Evolutionary conservation across 2,329 filamentous ascomycete species (phyloP), one percentile per base, ranked within the genome.

Genomic region (Aureobasidium zeae): DNA sequence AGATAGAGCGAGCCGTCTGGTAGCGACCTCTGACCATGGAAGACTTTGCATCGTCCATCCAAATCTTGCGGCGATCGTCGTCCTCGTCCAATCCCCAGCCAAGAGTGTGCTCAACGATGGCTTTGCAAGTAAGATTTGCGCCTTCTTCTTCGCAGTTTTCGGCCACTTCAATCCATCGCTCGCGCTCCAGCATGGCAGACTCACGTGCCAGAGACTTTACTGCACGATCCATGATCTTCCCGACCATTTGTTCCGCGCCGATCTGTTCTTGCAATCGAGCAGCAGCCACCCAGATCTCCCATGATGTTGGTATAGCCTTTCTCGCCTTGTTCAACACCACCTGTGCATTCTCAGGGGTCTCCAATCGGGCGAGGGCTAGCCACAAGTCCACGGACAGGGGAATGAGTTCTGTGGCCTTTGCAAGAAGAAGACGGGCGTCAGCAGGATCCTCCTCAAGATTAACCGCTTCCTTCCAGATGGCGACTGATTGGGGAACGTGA

Each of bases 391-490:
- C 82, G 0, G 89, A 94, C 5, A 93, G 71, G 0, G 89, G 89
- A 45, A 98, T 94, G 46, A 95, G 83, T 55, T 98, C 88, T 0
- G 88, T 94, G 0, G 93, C 93, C 65, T 95, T 95, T 35, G 87
- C 88, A 34, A 98, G 76, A 44, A 98, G 72, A 45, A 98, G 70
- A 49, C 81, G 81, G 4, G 93, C 93, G 66, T 95, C 87, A 21
- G 81, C 83, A 0, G 83, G 77, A 53, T 94, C 83, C 56, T 95
- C 89, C 58, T 96, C 91, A 44, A 96, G 68, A 54, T 96, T 96
- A 50, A 98, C 89, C 4, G 89, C 83, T 59, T 93, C 87, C 60
- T 96, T 98, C 91, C 91, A 98, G n/a, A 98, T 74, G 30, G 85
- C 82, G 35, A 96, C 91, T 0, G 89, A 96, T 57, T 94, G 86